Percentiles rank a stretch among this genome's conserved stretches.
These are phyloP conservation scores for Ceratocystis eucalypticola DNA, from an alignment of 2,329 filamentous ascomycete species.

Conservation along the genomic window DNA sequence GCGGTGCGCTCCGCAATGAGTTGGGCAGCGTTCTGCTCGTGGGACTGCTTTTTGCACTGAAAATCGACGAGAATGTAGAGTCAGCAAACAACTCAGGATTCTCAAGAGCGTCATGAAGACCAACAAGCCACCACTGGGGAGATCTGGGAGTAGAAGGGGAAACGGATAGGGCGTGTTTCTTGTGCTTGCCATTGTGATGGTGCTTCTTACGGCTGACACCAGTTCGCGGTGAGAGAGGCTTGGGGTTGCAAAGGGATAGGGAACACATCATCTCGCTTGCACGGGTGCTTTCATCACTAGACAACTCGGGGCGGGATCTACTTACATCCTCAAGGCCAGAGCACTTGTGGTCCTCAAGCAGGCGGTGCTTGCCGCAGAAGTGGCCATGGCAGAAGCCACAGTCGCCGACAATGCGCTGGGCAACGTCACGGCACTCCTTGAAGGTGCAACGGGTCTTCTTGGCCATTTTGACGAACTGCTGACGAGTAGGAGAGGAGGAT, in stretches of 20 bases:
- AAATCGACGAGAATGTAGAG: slow-evolving; percentile 20
- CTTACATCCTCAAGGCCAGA: slow-evolving; percentile 75
- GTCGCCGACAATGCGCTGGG: slow-evolving; percentile 89
- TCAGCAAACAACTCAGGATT: slow-evolving; percentile 27
- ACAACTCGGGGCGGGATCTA: slow-evolving; percentile 19
- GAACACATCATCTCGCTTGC: background rate
- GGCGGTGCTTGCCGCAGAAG: slow-evolving; percentile 87
- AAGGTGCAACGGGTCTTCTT: slow-evolving; percentile 77
- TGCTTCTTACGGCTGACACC: background rate
- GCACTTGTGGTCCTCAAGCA: slow-evolving; percentile 91
- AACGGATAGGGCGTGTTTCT: slow-evolving; percentile 19
- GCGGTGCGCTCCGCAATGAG: slow-evolving; percentile 85
- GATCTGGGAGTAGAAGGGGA: background rate
- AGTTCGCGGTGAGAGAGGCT: background rate
- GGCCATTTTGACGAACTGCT: slow-evolving; percentile 36
- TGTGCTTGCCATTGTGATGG: background rate
- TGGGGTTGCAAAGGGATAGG: background rate
- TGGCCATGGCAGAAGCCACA: slow-evolving; percentile 89
- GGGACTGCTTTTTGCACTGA: slow-evolving; percentile 93
- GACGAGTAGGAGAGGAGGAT: background rate
- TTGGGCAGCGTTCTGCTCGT: slow-evolving; percentile 85
- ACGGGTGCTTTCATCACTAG: background rate
- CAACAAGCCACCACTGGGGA: slow-evolving; percentile 30
- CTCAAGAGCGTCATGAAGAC: slow-evolving; percentile 28
- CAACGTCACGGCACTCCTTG: slow-evolving; percentile 76